Evolutionary conservation across 208 protist genomes (phyloP).

Genomic region (Crithidia expoeki): DNA sequence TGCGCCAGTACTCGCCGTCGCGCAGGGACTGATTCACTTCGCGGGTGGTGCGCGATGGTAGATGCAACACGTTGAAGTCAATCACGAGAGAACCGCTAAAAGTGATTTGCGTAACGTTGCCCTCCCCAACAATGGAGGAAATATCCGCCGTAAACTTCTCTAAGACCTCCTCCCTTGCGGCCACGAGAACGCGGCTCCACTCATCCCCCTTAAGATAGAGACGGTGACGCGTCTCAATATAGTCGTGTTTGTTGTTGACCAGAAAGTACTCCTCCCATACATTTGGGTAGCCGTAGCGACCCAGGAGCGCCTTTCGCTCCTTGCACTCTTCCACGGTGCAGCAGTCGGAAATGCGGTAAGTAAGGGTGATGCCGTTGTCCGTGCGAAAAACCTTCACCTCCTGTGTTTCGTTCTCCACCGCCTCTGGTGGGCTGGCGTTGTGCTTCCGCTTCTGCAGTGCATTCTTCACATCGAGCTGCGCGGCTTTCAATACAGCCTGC

Average conservation of each 20-base stretch:
- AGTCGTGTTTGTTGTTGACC: background rate
- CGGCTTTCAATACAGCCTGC: slow-evolving; percentile 12
- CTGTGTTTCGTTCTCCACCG: background rate
- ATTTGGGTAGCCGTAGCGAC: slow-evolving; percentile 23
- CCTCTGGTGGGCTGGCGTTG: slow-evolving; percentile 1
- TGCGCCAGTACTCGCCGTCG: slow-evolving; percentile 14
- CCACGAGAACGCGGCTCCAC: slow-evolving; percentile 36
- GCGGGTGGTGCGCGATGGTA: background rate
- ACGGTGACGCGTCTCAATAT: slow-evolving; percentile 40
- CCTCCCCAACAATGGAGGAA: background rate
- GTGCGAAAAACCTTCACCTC: background rate
- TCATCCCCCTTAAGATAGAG: slow-evolving; percentile 37
- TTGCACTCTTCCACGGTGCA: slow-evolving; percentile 1
- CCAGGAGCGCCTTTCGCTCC: slow-evolving; percentile 24
- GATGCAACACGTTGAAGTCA: slow-evolving; percentile 40
- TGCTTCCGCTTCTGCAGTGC: slow-evolving; percentile 4
- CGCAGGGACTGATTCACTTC: slow-evolving; percentile 4
- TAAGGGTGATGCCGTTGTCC: slow-evolving; percentile 20
- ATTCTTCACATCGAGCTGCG: slow-evolving; percentile 21
- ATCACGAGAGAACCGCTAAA: slow-evolving; percentile 30
- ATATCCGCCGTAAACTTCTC: slow-evolving; percentile 50
- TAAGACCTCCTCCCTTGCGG: slow-evolving; percentile 22
- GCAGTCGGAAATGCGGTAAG: slow-evolving; percentile 19
- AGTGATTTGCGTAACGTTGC: slow-evolving; percentile 13
- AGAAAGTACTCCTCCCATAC: slow-evolving; percentile 32